phyloP scores from a whole-genome alignment of 768 basidiomycete genomes.

The Gloeostereum incarnatum region DNA sequence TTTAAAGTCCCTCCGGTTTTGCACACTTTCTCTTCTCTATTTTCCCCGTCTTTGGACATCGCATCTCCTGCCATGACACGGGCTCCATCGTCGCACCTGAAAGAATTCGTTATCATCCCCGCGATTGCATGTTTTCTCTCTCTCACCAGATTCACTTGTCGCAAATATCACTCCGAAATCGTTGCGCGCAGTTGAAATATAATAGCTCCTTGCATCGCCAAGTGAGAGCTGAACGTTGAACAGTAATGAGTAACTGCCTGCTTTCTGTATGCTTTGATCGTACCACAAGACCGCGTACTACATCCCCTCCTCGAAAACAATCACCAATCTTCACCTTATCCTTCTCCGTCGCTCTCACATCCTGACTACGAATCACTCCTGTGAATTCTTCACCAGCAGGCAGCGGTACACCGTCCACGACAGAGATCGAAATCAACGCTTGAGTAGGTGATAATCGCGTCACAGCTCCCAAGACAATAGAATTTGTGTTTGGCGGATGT shows the following conservation, averaged over 20 bases:
- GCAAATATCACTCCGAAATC: constrained; percentile 90
- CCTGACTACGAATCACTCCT: constrained; percentile 82
- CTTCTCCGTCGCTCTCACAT: constrained; percentile 85
- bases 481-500: constrained; percentile 64
- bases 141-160: constrained; percentile 73
- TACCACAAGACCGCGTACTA: constrained; percentile 81
- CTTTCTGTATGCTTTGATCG: no score
- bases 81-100: constrained; percentile 77
- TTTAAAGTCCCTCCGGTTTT: constrained; percentile 61
- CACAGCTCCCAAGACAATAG: constrained; percentile 75
- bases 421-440: constrained; percentile 74
- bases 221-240: constrained; percentile 61
- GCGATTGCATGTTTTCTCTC: background rate
- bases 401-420: constrained; percentile 80
- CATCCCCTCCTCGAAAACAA: constrained; percentile 88
- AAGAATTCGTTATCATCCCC: constrained; percentile 1
- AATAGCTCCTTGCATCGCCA: constrained; percentile 88
- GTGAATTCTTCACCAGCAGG: constrained; percentile 82
- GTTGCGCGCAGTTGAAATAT: constrained; percentile 84
- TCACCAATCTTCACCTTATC: constrained; percentile 85
- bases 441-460: constrained; percentile 79
- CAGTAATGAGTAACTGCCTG: background rate
- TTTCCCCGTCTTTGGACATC: constrained; percentile 72
- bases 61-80: constrained; percentile 88
- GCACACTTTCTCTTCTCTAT: constrained; percentile 82